Percentiles rank a stretch among this genome's conserved stretches.
Evolutionary conservation across 257 asterid genomes (phyloP).

Genomic region (Fraxinus americana): DNA sequence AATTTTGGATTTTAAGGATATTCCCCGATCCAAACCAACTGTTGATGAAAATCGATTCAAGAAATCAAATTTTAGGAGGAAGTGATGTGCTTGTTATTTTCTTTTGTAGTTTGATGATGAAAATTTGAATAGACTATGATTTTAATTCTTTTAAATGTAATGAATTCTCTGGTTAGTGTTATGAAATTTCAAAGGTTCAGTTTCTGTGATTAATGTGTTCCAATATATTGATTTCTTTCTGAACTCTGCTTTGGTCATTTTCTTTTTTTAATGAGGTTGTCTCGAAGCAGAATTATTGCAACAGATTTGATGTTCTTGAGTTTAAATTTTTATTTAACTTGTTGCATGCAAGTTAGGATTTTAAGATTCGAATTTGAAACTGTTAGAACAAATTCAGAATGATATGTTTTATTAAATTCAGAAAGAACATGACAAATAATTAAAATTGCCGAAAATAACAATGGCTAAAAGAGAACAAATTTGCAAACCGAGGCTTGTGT

Average conservation of each 20-base stretch:
- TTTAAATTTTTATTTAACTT: no score
- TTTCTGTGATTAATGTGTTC: background rate
- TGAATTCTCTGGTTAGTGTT: background rate
- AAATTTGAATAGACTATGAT: background rate
- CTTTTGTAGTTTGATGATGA: background rate
- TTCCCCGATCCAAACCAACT: background rate
- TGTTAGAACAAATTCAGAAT: no score
- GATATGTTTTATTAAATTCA: no score
- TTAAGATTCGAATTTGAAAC: no score
- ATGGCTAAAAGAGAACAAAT: no score
- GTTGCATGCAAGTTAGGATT: no score
- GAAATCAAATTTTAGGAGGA: background rate
- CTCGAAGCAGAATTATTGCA: background rate
- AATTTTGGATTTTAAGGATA: background rate
- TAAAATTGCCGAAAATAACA: no score
- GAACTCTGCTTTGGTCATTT: background rate
- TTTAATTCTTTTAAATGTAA: background rate
- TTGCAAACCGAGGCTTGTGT: no score
- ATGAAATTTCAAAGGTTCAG: background rate
- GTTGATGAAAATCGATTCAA: no score
- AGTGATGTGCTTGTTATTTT: background rate
- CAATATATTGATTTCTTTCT: background rate
- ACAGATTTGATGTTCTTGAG: no score
- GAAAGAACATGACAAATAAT: no score
- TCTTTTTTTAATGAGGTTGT: background rate